Evolutionary conservation across 768 basidiomycete species (phyloP).

Genomic region (Austroboletus eburneus): DNA sequence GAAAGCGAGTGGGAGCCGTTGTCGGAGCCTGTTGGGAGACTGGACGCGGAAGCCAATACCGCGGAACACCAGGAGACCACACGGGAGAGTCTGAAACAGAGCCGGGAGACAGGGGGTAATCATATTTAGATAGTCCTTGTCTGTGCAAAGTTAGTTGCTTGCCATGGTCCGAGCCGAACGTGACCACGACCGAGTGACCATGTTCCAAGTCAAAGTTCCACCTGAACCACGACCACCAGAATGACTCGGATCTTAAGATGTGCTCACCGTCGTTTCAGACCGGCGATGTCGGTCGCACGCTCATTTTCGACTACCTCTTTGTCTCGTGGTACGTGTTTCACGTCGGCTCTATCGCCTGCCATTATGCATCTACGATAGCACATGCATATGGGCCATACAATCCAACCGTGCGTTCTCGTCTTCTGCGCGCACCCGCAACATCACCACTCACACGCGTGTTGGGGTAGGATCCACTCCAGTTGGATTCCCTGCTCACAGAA

Average conservation of each 20-base stretch:
- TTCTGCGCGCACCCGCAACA: not conserved
- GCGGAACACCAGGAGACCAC: conserved; percentile 3
- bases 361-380: conserved; percentile 6
- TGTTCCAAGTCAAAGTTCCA: too few relatives aligned
- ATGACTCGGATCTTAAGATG: conserved; percentile 5
- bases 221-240: conserved; percentile 3
- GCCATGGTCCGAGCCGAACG: not conserved
- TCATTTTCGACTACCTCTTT: conserved; percentile 19
- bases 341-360: not conserved
- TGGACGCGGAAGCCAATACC: not conserved
- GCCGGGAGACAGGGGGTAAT: conserved; percentile 11
- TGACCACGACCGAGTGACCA: too few relatives aligned
- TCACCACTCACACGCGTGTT: conserved; percentile 3
- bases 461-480: conserved; percentile 72
- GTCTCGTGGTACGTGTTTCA: conserved; percentile 15
- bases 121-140: too few relatives aligned
- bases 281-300: conserved; percentile 6
- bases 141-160: not conserved
- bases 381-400: conserved; percentile 20
- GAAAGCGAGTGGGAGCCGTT: conserved; percentile 24
- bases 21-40: conserved; percentile 13
- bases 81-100: conserved; percentile 21
- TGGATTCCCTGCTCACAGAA: conserved; percentile 78
- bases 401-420: conserved; percentile 14
- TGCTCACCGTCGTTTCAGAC: conserved; percentile 9